Conservation (phyloP, 768 basidiomycete species). For the Clitopilus passeckerianus region DNA sequence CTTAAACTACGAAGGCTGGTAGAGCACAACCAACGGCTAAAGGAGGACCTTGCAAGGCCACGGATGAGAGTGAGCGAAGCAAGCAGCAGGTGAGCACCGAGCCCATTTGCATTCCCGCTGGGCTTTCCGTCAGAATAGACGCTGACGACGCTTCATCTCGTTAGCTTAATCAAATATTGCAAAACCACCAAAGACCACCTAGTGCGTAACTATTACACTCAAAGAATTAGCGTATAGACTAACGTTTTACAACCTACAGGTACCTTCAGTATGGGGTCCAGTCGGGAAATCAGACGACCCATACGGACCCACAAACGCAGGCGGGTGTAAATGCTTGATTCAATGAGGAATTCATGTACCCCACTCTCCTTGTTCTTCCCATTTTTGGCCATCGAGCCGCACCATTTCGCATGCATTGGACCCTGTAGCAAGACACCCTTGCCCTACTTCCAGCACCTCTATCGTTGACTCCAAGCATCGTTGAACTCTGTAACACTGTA, state of each 20-base stretch:
- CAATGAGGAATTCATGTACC: constrained; percentile 34
- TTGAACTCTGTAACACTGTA: not conserved
- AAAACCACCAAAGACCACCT: constrained; percentile 88
- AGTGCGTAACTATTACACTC: constrained; percentile 18
- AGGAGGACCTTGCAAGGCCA: constrained; percentile 87
- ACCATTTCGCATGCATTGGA: not conserved
- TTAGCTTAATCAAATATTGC: constrained; percentile 90
- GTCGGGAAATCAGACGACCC: constrained; percentile 92
- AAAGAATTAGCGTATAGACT: not conserved
- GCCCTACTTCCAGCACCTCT: not conserved
- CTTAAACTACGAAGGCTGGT: constrained; percentile 92
- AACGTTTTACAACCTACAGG: constrained; percentile 35
- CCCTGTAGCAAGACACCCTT: not conserved
- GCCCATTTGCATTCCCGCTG: not conserved
- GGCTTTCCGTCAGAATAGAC: constrained; percentile 7
- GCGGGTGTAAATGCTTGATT: constrained; percentile 46
- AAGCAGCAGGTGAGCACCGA: constrained; percentile 64
- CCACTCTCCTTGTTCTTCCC: not conserved
- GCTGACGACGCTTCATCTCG: constrained; percentile 2
- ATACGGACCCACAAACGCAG: constrained; percentile 66
- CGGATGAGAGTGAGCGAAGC: constrained; percentile 91
- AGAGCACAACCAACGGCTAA: constrained; percentile 89
- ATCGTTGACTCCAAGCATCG: not conserved
- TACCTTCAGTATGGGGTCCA: constrained; percentile 96
- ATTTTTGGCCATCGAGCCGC: not conserved